These are phyloP conservation scores for Hagleromyces aurorensis DNA, from an alignment of 805 yeast species.

Conservation along the genomic window DNA sequence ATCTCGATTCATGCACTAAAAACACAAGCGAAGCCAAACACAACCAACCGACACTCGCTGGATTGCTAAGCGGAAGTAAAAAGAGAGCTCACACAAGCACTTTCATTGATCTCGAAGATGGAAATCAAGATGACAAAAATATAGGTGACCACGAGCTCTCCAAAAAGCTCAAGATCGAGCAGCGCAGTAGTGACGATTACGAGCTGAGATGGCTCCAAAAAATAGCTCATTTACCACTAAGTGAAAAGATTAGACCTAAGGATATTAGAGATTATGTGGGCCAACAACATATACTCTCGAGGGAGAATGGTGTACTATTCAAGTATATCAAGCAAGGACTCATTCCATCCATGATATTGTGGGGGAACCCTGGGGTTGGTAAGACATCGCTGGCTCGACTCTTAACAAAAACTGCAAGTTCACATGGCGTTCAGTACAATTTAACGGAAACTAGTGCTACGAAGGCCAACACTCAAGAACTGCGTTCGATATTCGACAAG, in stretches of 20 bases:
- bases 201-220: conserved; percentile 24
- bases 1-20: conserved; percentile 25
- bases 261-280: conserved; percentile 69
- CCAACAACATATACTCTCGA: conserved; percentile 68
- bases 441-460: conserved; percentile 86
- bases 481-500: conserved; percentile 50
- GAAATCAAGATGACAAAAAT: background rate
- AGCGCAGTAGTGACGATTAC: conserved; percentile 7
- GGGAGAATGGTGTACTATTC: conserved; percentile 50
- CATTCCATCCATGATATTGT: conserved; percentile 78
- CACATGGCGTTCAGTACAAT: conserved; percentile 26
- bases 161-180: background rate
- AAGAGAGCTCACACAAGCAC: too few species aligned
- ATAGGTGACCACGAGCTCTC: background rate
- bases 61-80: conserved; percentile 9
- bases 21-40: conserved; percentile 3
- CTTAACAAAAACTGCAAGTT: conserved; percentile 26
- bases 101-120: background rate
- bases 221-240: conserved; percentile 41
- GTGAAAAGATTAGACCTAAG: conserved; percentile 79
- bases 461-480: conserved; percentile 45
- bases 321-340: conserved; percentile 54
- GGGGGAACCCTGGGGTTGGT: conserved; percentile 95
- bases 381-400: conserved; percentile 80
- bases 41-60: conserved; percentile 15